These are phyloP conservation scores for Oryza brachyantha DNA, from an alignment of 176 grass and related monocot species.

Conservation along the genomic window DNA sequence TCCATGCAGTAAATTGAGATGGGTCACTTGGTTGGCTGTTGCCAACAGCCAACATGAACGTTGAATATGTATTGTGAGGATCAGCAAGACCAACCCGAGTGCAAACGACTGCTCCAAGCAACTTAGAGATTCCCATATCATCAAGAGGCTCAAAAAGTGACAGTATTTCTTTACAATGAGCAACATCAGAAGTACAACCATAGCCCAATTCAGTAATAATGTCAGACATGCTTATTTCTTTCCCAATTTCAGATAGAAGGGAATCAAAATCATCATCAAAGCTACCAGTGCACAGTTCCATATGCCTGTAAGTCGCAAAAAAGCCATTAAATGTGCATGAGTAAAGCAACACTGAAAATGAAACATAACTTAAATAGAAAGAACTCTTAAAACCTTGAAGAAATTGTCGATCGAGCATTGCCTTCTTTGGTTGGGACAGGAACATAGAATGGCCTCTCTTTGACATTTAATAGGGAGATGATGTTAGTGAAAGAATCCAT, in stretches of 20 bases:
- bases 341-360: constrained; percentile 15
- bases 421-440: constrained; percentile 43
- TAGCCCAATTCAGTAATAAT: constrained; percentile 50
- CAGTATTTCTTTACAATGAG: constrained; percentile 44
- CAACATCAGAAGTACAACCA: constrained; percentile 36
- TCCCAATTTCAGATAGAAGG: constrained; percentile 48
- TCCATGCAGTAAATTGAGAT: constrained; percentile 58
- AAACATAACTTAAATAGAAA: not conserved
- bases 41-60: constrained; percentile 59
- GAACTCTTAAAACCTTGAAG: constrained; percentile 29
- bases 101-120: constrained; percentile 52
- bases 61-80: constrained; percentile 58
- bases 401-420: constrained; percentile 26
- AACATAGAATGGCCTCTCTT: constrained; percentile 56
- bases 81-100: constrained; percentile 35
- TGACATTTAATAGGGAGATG: constrained; percentile 61
- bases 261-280: constrained; percentile 49
- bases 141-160: constrained; percentile 48
- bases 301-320: constrained; percentile 45
- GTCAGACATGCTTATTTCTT: constrained; percentile 45
- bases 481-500: constrained; percentile 70
- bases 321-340: constrained; percentile 8
- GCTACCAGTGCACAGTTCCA: constrained; percentile 42
- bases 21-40: constrained; percentile 54
- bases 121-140: constrained; percentile 46